Base-by-base conservation (phyloP, 1,139 yeast species). In the Torulaspora pretoriensis region DNA sequence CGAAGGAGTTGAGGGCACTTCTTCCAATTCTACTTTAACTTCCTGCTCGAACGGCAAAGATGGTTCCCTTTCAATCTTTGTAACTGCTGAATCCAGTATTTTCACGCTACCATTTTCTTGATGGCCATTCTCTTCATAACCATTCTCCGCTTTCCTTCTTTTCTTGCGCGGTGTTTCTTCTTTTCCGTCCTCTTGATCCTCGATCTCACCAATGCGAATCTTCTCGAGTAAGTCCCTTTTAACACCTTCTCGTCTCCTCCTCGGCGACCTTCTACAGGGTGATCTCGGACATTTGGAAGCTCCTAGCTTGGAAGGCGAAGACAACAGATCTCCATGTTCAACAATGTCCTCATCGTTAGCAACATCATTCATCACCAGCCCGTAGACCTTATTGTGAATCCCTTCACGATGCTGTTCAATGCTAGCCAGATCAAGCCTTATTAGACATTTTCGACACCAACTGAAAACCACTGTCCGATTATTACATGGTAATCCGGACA, bases 321-420 rank as follows among this genome's bases (percentile, higher is more conserved):
- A 50, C 19, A 54, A 37, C 6, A 59, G 55, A 41, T 56, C 63
- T 8, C 30, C 45, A 42, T 59, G 61, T 9, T 36, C 46, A 8
- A 53, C 52, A 33, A 58, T 52, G 42, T 52, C 61, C 16, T 52
- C 55, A 40, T 51, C 61, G 14, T 50, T 52, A 22, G 40, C 48
- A n/a, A 19, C 36, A 36, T 36, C 28, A 9, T 29, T 13, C 40
- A 36, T 36, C 23, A 36, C 40, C 22, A 24, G 9, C 27, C 14
- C 40, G 28, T 36, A 13, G 33, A 36, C 22, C 26, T 13, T 10
- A n/a, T 3, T 25, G 13, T 8, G 2, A 3, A 23, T 12, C n/a
- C 29, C 28, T 1, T 23, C 4, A 7, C 13, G n/a, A 4, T n/a
- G 16, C 22, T 6, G 5, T 19, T 19, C 22, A 7, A 19, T 19